Evolutionary conservation across 2,329 filamentous ascomycete genomes (phyloP).

Genomic region (Knoxdaviesia proteae): DNA sequence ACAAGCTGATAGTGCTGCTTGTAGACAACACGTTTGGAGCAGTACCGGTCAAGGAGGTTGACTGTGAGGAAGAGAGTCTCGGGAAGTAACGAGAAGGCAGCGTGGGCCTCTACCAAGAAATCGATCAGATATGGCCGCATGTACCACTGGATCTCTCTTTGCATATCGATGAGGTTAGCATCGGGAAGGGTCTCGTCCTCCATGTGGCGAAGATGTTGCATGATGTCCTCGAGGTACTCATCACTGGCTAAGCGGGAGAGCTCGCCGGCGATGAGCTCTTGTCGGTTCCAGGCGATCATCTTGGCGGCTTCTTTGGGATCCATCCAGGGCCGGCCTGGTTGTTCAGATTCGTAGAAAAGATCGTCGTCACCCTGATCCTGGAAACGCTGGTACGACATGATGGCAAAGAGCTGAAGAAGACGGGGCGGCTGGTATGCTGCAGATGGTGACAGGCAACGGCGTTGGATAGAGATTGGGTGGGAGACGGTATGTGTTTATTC

Average conservation of each 20-base stretch:
- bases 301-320: constrained; percentile 57
- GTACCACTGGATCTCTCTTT: constrained; percentile 98
- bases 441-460: constrained; percentile 4
- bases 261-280: constrained; percentile 75
- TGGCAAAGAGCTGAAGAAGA: constrained; percentile 12
- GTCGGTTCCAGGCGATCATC: constrained; percentile 59
- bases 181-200: constrained; percentile 87
- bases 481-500: not conserved
- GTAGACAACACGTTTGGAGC: constrained; percentile 91
- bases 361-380: constrained; percentile 18
- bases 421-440: constrained; percentile 10
- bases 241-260: constrained; percentile 68
- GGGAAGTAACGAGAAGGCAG: constrained; percentile 79
- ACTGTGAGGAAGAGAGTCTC: constrained; percentile 92
- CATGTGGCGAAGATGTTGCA: constrained; percentile 90
- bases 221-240: constrained; percentile 85
- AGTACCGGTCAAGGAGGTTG: constrained; percentile 94
- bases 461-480: not conserved
- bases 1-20: constrained; percentile 98
- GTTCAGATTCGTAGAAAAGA: constrained; percentile 31
- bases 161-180: constrained; percentile 94
- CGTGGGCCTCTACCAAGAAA: constrained; percentile 92
- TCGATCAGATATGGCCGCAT: constrained; percentile 97
- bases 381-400: constrained; percentile 21
- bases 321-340: constrained; percentile 30